Evolutionary conservation across 352 stramenopile genomes (phyloP), one percentile per base, ranked within the genome.

Genomic region (Thraustochytrium sp.): DNA sequence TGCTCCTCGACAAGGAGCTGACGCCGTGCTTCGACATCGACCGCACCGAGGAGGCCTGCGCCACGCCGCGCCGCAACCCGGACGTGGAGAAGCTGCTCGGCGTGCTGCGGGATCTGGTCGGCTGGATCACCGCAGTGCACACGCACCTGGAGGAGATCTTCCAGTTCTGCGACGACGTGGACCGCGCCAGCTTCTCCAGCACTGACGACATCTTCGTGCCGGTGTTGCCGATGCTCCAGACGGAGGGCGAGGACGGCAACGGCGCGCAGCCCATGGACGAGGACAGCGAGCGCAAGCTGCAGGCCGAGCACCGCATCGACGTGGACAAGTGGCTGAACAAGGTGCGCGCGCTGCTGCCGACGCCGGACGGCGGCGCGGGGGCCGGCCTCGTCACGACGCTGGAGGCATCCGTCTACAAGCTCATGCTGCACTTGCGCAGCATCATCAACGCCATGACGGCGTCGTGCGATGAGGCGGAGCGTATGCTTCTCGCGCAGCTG

Each of bases 401-500:
- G 26, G 59, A 72, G n/a, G 59, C 59, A 26, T 72, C 59, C 8
- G 59, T 72, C 40, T 72, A 31, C 59, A 72, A 72, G 40, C 59
- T 72, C 36, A 72, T 72, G 59, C 18, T 13, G 29, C 59, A 72
- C 59, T 44, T 72, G 29, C 21, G 21, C 59, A 31, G 8, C 11
- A 72, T 72, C 40, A 3, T 13, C 59, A 72, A n/a, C 26, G 11
- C 18, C 3, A 29, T 72, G 36, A 13, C 13, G 16, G 16, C 16
- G 0, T 72, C 59, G 2, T 72, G 59, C 5, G 13, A 42, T 31
- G 42, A 72, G 26, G 26, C 40, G 34, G 59, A 72, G 59, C 13
- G 36, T 8, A 87, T 91, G 82, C 78, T 92, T 26, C 75, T 84
- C 40, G 74, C 46, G 5, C 89, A 92, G 74, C 82, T 92, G 2